Percentiles rank a stretch among this genome's conserved stretches.
Evolutionary conservation across 225 moss, liverwort and hornwort species (phyloP).

Genomic region (Pseudisothecium myosuroides): DNA sequence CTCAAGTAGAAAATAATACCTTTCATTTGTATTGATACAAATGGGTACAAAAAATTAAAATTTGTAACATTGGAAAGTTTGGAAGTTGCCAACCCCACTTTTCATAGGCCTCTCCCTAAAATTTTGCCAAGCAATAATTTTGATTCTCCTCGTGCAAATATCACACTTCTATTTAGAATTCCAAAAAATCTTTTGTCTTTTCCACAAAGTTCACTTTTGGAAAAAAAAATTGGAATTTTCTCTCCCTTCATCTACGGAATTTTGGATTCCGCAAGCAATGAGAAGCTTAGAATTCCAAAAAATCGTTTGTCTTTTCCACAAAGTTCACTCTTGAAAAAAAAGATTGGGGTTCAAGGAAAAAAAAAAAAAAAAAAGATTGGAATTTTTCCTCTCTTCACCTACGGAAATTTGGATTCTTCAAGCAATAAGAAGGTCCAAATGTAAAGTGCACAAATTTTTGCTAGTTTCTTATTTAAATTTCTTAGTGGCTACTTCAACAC

Average conservation of each 20-base stretch:
- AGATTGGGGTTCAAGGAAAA: too few species aligned
- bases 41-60: too few species aligned
- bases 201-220: accelerated
- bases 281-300: accelerated
- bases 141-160: neutral
- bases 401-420: accelerated
- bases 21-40: too few species aligned
- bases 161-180: neutral
- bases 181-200: accelerated
- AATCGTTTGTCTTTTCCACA: too few species aligned
- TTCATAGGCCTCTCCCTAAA: neutral
- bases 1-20: too few species aligned
- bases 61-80: neutral
- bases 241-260: too few species aligned
- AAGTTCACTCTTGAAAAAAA: too few species aligned
- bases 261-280: accelerated
- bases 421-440: accelerated
- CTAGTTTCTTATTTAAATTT: too few species aligned
- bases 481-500: neutral
- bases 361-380: neutral
- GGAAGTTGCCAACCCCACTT: neutral
- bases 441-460: neutral
- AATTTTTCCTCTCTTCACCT: neutral
- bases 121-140: accelerated
- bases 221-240: neutral